Conservation (phyloP, 768 basidiomycete species). For the Leccinum incarnatum region DNA sequence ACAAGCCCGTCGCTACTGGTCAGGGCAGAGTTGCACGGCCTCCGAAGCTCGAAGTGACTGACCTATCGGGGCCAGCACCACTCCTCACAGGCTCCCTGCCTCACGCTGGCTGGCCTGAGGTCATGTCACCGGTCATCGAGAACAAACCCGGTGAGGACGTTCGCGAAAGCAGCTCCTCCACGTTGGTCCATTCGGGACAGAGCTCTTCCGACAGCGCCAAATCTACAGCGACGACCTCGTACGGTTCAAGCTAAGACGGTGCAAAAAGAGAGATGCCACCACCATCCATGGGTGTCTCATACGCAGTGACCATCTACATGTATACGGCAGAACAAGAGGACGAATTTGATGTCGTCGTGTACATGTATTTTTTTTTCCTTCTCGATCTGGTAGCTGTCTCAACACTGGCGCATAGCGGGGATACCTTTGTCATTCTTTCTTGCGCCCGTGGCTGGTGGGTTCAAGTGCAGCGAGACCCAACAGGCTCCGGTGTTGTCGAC, state of each 20-base stretch:
- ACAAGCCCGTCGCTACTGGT: slow-evolving; percentile 27
- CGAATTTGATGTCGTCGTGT: slow-evolving; percentile 98
- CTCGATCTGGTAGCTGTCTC: not conserved
- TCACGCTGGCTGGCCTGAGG: slow-evolving; percentile 76
- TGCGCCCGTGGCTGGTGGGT: slow-evolving; percentile 99
- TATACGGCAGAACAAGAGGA: slow-evolving; percentile 99
- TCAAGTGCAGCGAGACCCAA: slow-evolving; percentile 91
- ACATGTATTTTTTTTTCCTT: slow-evolving; percentile 8
- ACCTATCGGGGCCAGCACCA: slow-evolving; percentile 50
- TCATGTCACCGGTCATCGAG: slow-evolving; percentile 57
- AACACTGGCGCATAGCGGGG: slow-evolving; percentile 53
- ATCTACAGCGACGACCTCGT: slow-evolving; percentile 13
- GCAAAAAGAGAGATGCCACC: slow-evolving; percentile 42
- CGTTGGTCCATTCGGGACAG: slow-evolving; percentile 32
- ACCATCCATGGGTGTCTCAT: slow-evolving; percentile 63
- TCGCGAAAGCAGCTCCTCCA: slow-evolving; percentile 36
- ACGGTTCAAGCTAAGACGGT: slow-evolving; percentile 32
- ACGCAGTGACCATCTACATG: slow-evolving; percentile 97
- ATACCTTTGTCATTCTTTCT: slow-evolving; percentile 90
- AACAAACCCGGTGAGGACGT: slow-evolving; percentile 45
- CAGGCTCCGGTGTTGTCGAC: slow-evolving; percentile 75
- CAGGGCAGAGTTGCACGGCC: slow-evolving; percentile 50
- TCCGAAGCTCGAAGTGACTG: slow-evolving; percentile 68
- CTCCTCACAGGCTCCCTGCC: slow-evolving; percentile 58
- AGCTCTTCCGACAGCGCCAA: slow-evolving; percentile 27